Percentiles rank a stretch among this genome's conserved stretches.
These are phyloP conservation scores for Verticillium klebahnii DNA, from an alignment of 2,329 filamentous ascomycete species.

Conservation along the genomic window DNA sequence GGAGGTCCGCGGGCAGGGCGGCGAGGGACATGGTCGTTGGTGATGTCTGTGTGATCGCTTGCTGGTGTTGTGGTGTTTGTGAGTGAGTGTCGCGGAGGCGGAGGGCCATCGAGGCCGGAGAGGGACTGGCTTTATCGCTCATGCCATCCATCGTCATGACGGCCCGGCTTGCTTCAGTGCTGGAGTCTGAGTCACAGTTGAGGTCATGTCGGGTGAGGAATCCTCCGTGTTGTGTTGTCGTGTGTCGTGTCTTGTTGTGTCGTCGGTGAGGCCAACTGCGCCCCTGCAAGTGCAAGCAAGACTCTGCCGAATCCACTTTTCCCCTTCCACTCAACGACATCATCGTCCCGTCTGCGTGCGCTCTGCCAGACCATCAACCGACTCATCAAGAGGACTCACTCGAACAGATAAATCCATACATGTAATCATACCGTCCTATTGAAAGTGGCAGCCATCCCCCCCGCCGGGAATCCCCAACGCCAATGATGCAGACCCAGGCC, in stretches of 20 bases:
- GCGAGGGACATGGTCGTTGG: slow-evolving; percentile 21
- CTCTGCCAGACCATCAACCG: too few relatives aligned
- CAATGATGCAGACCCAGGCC: neutral
- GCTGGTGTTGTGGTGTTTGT: neutral
- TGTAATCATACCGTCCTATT: neutral
- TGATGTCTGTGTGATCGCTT: neutral
- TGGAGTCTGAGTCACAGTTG: too few relatives aligned
- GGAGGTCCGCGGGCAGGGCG: slow-evolving; percentile 43
- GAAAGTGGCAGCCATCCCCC: neutral
- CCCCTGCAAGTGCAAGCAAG: neutral
- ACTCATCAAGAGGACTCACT: neutral
- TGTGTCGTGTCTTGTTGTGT: too few relatives aligned
- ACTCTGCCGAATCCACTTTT: neutral
- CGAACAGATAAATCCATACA: too few relatives aligned
- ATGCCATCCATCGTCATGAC: too few relatives aligned
- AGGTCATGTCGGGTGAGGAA: too few relatives aligned
- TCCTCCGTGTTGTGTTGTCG: too few relatives aligned
- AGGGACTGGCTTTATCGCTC: too few relatives aligned
- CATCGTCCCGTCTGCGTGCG: neutral
- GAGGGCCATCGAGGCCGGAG: too few relatives aligned
- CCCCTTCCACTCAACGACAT: neutral
- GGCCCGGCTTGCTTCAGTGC: too few relatives aligned
- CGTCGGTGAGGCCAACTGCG: neutral
- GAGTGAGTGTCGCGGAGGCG: too few relatives aligned
- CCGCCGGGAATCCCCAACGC: neutral